Evolutionary conservation across 208 protist genomes (phyloP).

Genomic region (Leishmania tarentolae): DNA sequence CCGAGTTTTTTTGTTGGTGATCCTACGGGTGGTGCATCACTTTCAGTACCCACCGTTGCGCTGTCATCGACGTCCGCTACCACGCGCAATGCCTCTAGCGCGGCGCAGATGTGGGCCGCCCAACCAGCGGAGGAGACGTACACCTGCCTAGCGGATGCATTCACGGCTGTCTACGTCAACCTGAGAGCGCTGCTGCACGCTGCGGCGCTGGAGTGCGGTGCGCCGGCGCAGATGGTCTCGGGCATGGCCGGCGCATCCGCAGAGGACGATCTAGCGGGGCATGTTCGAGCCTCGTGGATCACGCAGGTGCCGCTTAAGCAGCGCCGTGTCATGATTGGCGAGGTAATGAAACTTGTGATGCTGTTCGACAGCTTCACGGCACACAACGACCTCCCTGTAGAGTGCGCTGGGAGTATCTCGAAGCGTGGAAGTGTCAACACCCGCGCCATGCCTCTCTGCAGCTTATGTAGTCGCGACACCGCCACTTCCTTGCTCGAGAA

Average conservation of each 20-base stretch:
- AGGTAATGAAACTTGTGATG: constrained; percentile 58
- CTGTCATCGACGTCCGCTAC: background rate
- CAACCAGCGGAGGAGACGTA: constrained; percentile 30
- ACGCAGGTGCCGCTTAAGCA: constrained; percentile 43
- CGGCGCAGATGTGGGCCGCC: constrained; percentile 38
- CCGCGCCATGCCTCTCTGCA: constrained; percentile 38
- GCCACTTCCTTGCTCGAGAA: constrained; percentile 27
- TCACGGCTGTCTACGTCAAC: constrained; percentile 42
- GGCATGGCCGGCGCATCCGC: background rate
- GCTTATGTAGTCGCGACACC: constrained; percentile 45
- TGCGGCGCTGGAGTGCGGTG: constrained; percentile 35
- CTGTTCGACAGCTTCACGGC: constrained; percentile 79
- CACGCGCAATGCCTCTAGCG: background rate
- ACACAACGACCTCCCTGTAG: constrained; percentile 72
- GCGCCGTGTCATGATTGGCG: constrained; percentile 45
- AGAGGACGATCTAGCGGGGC: constrained; percentile 1
- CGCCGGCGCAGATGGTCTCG: background rate
- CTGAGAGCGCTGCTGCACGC: constrained; percentile 33
- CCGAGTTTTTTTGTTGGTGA: background rate
- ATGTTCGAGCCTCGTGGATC: constrained; percentile 43
- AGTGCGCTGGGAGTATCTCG: constrained; percentile 43
- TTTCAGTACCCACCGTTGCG: background rate
- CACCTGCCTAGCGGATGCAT: constrained; percentile 50
- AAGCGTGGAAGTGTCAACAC: constrained; percentile 37
- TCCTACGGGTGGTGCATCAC: background rate